Conservation (phyloP, 331 rosid genomes). For the Erythrophleum ivorense region DNA sequence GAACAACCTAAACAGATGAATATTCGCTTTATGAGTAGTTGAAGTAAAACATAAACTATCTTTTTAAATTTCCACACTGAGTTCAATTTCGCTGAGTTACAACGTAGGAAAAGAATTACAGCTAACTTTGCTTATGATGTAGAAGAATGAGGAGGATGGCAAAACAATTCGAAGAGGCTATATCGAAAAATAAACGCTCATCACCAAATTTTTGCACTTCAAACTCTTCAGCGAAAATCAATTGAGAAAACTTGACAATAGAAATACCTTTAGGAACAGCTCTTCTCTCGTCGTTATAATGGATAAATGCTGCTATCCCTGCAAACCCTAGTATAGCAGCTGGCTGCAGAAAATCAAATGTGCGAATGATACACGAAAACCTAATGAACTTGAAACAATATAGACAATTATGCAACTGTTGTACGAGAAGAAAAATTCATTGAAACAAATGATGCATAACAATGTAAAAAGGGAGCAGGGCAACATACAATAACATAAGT, state of each 20-base stretch:
- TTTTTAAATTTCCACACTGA: neutral
- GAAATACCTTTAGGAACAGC: slow-evolving; percentile 74
- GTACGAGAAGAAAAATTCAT: neutral
- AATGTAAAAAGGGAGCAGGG: neutral
- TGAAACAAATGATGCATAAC: slow-evolving; percentile 6
- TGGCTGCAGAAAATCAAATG: slow-evolving; percentile 55
- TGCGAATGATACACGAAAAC: slow-evolving; percentile 9
- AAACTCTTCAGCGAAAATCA: slow-evolving; percentile 8
- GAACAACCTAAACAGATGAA: neutral
- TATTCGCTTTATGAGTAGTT: neutral
- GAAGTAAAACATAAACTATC: neutral
- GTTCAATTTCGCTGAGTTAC: neutral
- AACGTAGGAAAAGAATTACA: neutral
- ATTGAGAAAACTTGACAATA: neutral
- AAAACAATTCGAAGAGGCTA: neutral
- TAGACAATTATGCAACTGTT: neutral
- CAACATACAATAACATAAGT: slow-evolving; percentile 63
- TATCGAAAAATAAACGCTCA: neutral
- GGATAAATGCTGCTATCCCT: slow-evolving; percentile 68
- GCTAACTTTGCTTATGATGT: neutral
- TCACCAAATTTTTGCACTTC: slow-evolving; percentile 7
- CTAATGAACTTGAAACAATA: slow-evolving; percentile 3
- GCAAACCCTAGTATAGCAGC: slow-evolving; percentile 71
- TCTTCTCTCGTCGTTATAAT: slow-evolving; percentile 84
- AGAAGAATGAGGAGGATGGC: slow-evolving; percentile 17